Evolutionary conservation across 768 basidiomycete genomes (phyloP), one percentile per base, ranked within the genome.

Genomic region (Leccinum imitatum): DNA sequence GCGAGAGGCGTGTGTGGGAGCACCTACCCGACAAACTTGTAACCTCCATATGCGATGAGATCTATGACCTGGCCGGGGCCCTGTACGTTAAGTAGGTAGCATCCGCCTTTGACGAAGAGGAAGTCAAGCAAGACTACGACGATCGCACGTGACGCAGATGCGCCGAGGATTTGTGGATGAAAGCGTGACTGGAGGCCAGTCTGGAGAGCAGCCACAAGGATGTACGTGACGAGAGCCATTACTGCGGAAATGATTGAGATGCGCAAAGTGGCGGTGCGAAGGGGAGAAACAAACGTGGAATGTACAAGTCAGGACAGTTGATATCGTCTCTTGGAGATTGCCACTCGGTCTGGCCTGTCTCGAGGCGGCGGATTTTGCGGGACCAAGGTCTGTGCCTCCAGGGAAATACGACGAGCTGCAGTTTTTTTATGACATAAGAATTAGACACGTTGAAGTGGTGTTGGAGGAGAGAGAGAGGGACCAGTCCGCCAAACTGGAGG

Each of bases 371-470:
- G 11, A 87, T 71, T 60, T 85, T 84, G 8, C 96, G 81, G 2
- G 87, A 82, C 90, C 94, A 95, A 0, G 94, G 91, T 59, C 83
- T 85, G 71, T 98, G 95, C 47, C 87, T 74, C 97, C 97, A 98
- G 0, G 97, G 97, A 65, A 97, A 98, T n/a, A 98, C 77, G 14
- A 99, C 79, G 10, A 98, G 78, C 14, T 84, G 83, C 7, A 99
- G 77, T 71, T 98, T 99, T 66, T 82, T 82, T 47, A 98, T 87
- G 57, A 98, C 97, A 72, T 99, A 99, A 0, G 87, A 89, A 70
- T 98, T 98, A 14, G 92, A 93, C 10, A 99, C 97, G 73, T 97
- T 93, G 77, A 98, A 98, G 67, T 91, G 87, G 69, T 93, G 88
- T 71, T 96, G 95, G 55, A 97, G 79, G 48, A 87, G 79, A 11